Base-by-base conservation (phyloP, 768 basidiomycete species). In the Austroboletus eburneus region DNA sequence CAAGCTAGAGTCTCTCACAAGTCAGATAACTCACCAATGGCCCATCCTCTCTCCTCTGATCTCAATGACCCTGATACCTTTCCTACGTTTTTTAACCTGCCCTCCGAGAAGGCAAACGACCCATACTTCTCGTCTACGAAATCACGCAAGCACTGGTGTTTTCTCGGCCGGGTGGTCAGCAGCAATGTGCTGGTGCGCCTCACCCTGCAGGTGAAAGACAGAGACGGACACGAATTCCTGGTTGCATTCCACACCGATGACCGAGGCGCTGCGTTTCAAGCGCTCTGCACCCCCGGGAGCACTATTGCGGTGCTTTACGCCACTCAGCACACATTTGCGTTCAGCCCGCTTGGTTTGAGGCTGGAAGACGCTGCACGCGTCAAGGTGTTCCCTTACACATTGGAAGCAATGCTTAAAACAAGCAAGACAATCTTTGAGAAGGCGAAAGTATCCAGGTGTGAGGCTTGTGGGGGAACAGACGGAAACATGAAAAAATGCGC, bases 231-330 rank as follows among this genome's bases (percentile, higher is more conserved):
- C 9, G 35, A 37, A 39, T 40, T 63, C 10, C 48, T 55, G 24
- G 61, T 64, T 18, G 61, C 61, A 12, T 64, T 64, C 54, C 61
- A 64, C n/a, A 64, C 64, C 5, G 57, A 64, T 22, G 63, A 64
- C 38, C 63, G 63, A 37, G 63, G 63, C 16, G 45, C 52, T 20
- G 51, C 51, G 30, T 56, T 66, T 36, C 53, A 47, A 39, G 14
- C 39, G 16, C 42, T 43, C 17, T 64, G 63, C 23, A 53, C 37
- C 17, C 57, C 59, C 1, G 64, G 61, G n/a, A 64, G 45, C 25
- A 66, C 63, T 32, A 57, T 64, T 42, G 63, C 63, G 2, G 63
- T 64, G 42, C 59, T 64, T 24, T 64, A 64, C 13, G 63, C 63
- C 42, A 57, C 58, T 2, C 64, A 61, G 14, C 64, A 64, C 42